Percentiles rank a stretch among this genome's conserved stretches.
These are phyloP conservation scores for Mycena albidolilacea DNA, from an alignment of 768 basidiomycete genomes.

Conservation along the genomic window DNA sequence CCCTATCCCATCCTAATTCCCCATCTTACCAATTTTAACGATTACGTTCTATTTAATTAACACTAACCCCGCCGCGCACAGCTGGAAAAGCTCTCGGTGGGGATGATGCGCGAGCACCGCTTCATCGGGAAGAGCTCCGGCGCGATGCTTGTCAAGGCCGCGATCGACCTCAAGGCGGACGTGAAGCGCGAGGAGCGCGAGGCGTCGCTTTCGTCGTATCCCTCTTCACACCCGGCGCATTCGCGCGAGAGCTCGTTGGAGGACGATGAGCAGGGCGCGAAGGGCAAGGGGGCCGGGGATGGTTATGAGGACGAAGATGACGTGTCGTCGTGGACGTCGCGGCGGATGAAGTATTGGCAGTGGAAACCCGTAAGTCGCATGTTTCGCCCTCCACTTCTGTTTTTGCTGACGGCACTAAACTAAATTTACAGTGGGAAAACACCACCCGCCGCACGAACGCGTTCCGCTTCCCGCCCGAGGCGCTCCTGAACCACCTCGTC, in stretches of 20 bases:
- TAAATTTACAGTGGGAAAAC: conserved; percentile 27
- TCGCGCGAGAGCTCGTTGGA: neutral
- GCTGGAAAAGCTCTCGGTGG: conserved; percentile 14
- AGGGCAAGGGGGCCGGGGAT: too few species aligned
- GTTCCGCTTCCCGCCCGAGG: conserved; percentile 65
- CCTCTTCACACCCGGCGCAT: neutral
- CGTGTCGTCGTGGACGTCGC: neutral
- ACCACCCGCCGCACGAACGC: neutral
- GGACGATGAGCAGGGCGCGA: neutral
- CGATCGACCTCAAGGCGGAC: conserved; percentile 21
- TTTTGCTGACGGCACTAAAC: too few species aligned
- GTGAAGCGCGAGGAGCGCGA: conserved; percentile 15
- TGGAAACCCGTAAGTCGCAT: neutral
- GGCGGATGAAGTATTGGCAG: conserved; percentile 14
- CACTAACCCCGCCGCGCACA: neutral
- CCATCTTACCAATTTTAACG: too few species aligned
- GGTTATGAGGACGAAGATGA: too few species aligned
- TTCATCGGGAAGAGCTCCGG: conserved; percentile 26
- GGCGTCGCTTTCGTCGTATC: too few species aligned
- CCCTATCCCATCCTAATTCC: too few species aligned
- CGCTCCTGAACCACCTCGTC: conserved; percentile 67
- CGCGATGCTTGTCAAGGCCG: conserved; percentile 16
- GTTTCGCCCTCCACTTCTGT: too few species aligned
- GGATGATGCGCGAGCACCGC: neutral
- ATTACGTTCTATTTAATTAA: neutral